Evolutionary conservation across 257 asterid species (phyloP), one percentile per base, ranked within the genome.

Genomic region (Fraxinus excelsior): DNA sequence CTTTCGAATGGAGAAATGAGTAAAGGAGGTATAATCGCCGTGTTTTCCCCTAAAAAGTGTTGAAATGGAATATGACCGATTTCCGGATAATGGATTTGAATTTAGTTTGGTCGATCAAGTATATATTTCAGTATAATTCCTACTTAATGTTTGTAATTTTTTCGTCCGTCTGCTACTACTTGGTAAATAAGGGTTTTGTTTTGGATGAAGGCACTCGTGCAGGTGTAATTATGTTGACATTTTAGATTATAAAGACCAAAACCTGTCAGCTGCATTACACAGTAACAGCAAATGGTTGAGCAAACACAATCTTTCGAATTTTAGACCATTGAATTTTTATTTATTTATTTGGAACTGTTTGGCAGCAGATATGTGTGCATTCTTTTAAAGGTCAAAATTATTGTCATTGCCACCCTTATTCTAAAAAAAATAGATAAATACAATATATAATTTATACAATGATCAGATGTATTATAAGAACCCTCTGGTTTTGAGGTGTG

Each of bases 1-100:
- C 78, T 75, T 64, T 72, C 26, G 70, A 51, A 7, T 79, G 80
- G 77, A 12, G 56, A 40, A 58, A 31, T 53, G 7, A 38, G 16
- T 70, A 5, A 2, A 32, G 5, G 28, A 4, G 16, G 46, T 67
- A 31, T 75, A 73, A 46, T 53, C 49, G 67, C 37, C 25, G 38
- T 37, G 53, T 62, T 11, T 26, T 62, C 8, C 16, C 5, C 6
- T 10, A 23, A 62, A 62, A 21, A 23, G 12, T 62, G 67, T 62
- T 25, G 34, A 62, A 62, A 62, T 10, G 19, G 68, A 62, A 12
- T 62, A 3, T 62, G 3, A 62, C 68, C 34, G 34, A 62, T 62
- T 23, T 3, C 32, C 16, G 35, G 49, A 42, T 42, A 11, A 42
- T 42, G 49, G 49, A 25, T 23, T 25, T 62, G 34, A 25, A 23